Evolutionary conservation across 2,329 filamentous ascomycete species (phyloP).

Genomic region (Drechslera avenae): DNA sequence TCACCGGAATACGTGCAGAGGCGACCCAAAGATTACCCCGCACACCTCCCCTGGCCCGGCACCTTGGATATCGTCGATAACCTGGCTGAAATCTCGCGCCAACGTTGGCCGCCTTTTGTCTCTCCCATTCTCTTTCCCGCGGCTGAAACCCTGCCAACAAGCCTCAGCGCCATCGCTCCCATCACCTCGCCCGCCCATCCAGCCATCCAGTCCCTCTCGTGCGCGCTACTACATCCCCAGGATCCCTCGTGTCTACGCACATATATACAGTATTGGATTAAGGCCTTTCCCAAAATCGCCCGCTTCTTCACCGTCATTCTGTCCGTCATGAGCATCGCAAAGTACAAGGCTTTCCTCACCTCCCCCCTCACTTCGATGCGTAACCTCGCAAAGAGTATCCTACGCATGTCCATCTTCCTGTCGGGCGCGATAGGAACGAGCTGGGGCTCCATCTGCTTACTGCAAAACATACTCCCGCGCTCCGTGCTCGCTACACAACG

Average conservation of each 20-base stretch:
- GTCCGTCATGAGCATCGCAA: constrained; percentile 71
- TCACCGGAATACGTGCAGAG: constrained; percentile 80
- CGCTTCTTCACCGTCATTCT: constrained; percentile 80
- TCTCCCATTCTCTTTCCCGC: constrained; percentile 86
- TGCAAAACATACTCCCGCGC: constrained; percentile 78
- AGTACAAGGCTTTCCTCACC: constrained; percentile 70
- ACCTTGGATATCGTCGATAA: constrained; percentile 79
- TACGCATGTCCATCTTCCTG: constrained; percentile 77
- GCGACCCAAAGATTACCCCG: constrained; percentile 72
- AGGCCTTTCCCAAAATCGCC: constrained; percentile 77
- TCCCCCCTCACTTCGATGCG: constrained; percentile 71
- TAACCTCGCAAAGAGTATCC: constrained; percentile 67
- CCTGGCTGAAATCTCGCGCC: constrained; percentile 77
- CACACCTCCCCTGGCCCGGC: constrained; percentile 72
- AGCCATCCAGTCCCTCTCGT: constrained; percentile 81
- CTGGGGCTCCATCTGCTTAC: constrained; percentile 89
- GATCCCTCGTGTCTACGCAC: constrained; percentile 88
- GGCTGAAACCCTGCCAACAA: constrained; percentile 65
- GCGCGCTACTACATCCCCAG: constrained; percentile 83
- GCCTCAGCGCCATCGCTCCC: constrained; percentile 72
- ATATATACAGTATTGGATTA: constrained; percentile 85
- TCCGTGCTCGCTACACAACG: constrained; percentile 78
- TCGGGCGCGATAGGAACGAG: constrained; percentile 83
- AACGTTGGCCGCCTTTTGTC: constrained; percentile 85
- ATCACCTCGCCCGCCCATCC: constrained; percentile 86